phyloP scores from a whole-genome alignment of 2,329 filamentous ascomycete species.

The Aureobasidium vineae region DNA sequence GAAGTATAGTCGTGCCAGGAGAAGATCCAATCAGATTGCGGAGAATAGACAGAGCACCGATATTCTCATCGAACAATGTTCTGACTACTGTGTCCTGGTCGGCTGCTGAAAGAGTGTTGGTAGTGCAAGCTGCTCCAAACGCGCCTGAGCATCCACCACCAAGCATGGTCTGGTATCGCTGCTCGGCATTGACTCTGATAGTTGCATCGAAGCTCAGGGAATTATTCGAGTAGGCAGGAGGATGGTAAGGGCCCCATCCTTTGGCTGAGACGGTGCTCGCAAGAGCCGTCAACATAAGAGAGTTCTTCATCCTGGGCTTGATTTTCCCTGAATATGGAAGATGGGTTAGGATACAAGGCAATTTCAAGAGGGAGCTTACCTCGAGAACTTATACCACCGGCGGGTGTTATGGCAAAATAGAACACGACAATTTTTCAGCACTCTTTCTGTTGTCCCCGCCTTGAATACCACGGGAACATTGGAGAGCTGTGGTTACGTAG shows the following conservation, averaged over 20 bases:
- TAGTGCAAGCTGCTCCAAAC: conserved; percentile 31
- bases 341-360: not conserved
- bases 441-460: not conserved
- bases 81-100: conserved; percentile 30
- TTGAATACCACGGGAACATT: not conserved
- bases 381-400: not conserved
- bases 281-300: not conserved
- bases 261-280: conserved; percentile 1
- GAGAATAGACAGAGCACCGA: conserved; percentile 31
- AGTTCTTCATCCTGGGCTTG: not conserved
- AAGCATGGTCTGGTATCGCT: conserved; percentile 32
- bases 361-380: too few relatives aligned
- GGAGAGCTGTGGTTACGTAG: not conserved
- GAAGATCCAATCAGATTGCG: conserved; percentile 33
- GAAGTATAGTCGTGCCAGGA: conserved; percentile 29
- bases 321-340: not conserved
- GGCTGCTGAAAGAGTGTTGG: conserved; percentile 26
- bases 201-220: conserved; percentile 26
- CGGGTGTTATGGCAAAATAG: conserved; percentile 19
- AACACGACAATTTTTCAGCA: not conserved
- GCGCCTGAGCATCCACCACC: conserved; percentile 33
- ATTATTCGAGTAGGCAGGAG: not conserved
- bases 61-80: conserved; percentile 32
- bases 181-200: conserved; percentile 29
- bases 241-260: not conserved